Evolutionary conservation across 305 asterid species (phyloP), one percentile per base, ranked within the genome.

Genomic region (Vinca major): DNA sequence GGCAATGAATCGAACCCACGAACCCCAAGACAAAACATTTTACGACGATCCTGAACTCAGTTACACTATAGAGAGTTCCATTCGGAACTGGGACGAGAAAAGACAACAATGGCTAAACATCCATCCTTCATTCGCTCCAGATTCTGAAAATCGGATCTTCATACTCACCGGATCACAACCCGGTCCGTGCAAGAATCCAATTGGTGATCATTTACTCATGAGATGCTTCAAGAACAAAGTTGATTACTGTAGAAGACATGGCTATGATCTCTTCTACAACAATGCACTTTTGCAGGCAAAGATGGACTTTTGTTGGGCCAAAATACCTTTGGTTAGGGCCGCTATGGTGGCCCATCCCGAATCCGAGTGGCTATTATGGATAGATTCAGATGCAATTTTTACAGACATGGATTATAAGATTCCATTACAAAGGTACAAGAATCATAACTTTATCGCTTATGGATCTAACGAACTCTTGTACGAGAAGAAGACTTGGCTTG

Each of bases 331-430:
- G 2, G 69, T 84, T 55, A 75, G 86, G 72, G 90, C 89, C 4
- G 81, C 93, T 1, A 87, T 89, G 96, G n/a, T 89, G 75, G 90
- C 94, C 58, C 90, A 84, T 39, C 96, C 96, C 9, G 89, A 87
- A 44, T 68, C 67, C 7, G 96, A 87, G 77, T 89, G 96, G 96
- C 40, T 89, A 17, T 73, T 83, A 55, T 89, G 96, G 96, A 40
- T 89, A 39, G 96, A 89, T 43, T 87, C 96, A 1, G 96, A 89
- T 57, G 94, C 96, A 0, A 83, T 87, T 2, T 87, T 89, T 39
- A 87, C 94, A 0, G 90, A 89, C 63, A 87, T 89, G 94, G 91
- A 87, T 64, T 89, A 84, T 58, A 73, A 68, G 80, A 62, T 89
- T 55, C 96, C 96, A 5, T 69, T 87, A 19, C 81, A 82, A 69